A percentile compares a stretch with the other conserved stretches of the same genome.
Conservation (phyloP, 305 asterid genomes). For the Fraxinus xanthoxyloides region DNA sequence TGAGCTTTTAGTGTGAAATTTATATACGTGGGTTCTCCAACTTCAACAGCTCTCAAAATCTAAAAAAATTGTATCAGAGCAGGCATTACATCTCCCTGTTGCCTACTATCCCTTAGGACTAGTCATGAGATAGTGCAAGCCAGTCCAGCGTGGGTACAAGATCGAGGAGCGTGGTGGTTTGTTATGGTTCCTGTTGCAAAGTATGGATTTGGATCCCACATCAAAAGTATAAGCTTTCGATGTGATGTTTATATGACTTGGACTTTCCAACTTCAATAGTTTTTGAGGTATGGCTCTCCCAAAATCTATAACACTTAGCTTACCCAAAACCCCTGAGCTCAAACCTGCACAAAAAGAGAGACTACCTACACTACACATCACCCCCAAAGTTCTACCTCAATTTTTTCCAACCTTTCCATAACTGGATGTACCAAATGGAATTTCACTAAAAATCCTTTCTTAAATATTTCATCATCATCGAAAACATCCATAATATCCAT, state of each 20-base stretch:
- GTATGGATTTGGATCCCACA: background rate
- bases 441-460: background rate
- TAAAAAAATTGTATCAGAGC: background rate
- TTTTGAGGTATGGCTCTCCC: background rate
- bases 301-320: background rate
- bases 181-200: background rate
- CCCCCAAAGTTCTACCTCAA: background rate
- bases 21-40: background rate
- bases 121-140: background rate
- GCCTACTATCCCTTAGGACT: background rate
- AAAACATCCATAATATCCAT: background rate
- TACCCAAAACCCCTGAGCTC: background rate
- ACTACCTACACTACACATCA: background rate
- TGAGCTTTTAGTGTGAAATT: background rate
- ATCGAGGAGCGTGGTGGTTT: background rate
- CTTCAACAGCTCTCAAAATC: background rate
- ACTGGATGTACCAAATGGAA: background rate
- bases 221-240: background rate
- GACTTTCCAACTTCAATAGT: background rate
- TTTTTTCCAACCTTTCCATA: background rate
- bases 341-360: background rate
- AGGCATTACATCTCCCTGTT: background rate
- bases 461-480: background rate
- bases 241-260: background rate
- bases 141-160: background rate